A percentile compares a stretch with the other conserved stretches of the same genome.
These are phyloP conservation scores for Leucogyrophana mollusca DNA, from an alignment of 768 basidiomycete genomes.

Conservation along the genomic window DNA sequence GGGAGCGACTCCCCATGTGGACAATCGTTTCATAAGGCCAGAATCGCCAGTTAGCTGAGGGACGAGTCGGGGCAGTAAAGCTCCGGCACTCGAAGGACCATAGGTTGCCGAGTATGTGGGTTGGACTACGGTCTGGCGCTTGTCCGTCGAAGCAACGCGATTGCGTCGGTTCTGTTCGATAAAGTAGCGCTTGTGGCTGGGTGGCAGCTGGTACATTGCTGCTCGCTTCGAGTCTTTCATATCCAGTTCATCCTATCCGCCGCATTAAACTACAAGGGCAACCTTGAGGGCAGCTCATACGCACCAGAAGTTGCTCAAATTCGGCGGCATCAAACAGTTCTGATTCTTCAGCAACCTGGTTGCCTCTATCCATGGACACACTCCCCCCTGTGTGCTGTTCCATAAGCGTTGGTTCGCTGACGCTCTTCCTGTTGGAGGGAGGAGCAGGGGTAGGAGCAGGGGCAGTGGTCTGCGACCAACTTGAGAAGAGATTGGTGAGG, in stretches of 20 bases:
- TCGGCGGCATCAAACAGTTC: constrained; percentile 33
- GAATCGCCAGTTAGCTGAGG: constrained; percentile 77
- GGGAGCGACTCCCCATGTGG: constrained; percentile 54
- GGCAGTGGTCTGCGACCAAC: constrained; percentile 54
- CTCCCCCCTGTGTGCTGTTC: constrained; percentile 42
- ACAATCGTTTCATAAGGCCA: constrained; percentile 66
- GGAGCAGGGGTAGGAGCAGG: constrained; percentile 35
- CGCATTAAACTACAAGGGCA: constrained; percentile 5
- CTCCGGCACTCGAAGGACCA: constrained; percentile 57
- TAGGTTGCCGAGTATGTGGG: constrained; percentile 49
- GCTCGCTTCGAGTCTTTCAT: constrained; percentile 68
- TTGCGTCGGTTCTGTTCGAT: constrained; percentile 54
- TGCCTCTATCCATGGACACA: constrained; percentile 17
- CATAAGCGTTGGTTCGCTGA: constrained; percentile 70
- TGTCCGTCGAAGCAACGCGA: constrained; percentile 31
- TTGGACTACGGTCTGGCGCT: constrained; percentile 26
- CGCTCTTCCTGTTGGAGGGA: constrained; percentile 48
- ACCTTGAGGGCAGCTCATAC: constrained; percentile 12
- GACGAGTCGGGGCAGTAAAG: constrained; percentile 62
- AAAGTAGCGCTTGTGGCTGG: constrained; percentile 65
- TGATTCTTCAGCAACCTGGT: constrained; percentile 30
- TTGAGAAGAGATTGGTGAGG: constrained; percentile 64
- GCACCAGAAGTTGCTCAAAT: constrained; percentile 73
- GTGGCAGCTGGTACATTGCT: constrained; percentile 59
- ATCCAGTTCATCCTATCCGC: constrained; percentile 64